phyloP scores from a whole-genome alignment of 2,329 filamentous ascomycete genomes.

The Magnaporthales sp. region DNA sequence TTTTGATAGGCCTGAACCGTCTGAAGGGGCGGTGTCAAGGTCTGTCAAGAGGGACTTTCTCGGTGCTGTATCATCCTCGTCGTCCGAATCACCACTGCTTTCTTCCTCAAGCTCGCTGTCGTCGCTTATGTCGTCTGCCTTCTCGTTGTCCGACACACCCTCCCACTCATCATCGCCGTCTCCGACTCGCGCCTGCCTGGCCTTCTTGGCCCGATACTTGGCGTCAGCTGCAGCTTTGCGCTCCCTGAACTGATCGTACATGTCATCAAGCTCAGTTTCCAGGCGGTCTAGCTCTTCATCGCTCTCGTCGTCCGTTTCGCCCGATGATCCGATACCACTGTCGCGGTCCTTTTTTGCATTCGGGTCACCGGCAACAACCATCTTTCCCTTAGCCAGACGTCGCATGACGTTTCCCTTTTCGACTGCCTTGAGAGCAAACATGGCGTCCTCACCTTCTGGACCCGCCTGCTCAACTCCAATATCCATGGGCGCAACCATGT shows the following conservation, averaged over 20 bases:
- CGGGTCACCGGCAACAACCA: conserved; percentile 56
- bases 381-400: conserved; percentile 67
- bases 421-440: conserved; percentile 77
- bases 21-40: conserved; percentile 43
- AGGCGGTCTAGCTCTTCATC: conserved; percentile 66
- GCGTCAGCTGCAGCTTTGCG: conserved; percentile 71
- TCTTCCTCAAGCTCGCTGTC: conserved; percentile 46
- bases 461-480: conserved; percentile 86
- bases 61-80: conserved; percentile 32
- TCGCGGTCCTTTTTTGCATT: conserved; percentile 51
- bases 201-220: conserved; percentile 85
- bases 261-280: conserved; percentile 73
- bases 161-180: conserved; percentile 87
- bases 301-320: conserved; percentile 50
- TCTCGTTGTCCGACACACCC: conserved; percentile 62
- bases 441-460: conserved; percentile 68
- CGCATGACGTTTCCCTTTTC: conserved; percentile 66
- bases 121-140: conserved; percentile 41
- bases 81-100: conserved; percentile 54
- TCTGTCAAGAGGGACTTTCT: conserved; percentile 51
- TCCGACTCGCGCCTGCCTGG: conserved; percentile 50
- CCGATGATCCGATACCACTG: conserved; percentile 44
- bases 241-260: conserved; percentile 83
- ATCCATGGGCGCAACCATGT: conserved; percentile 93
- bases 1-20: conserved; percentile 61